These are phyloP conservation scores for Scytalidium sp. DNA, from an alignment of 2,329 filamentous ascomycete species.

Conservation along the genomic window DNA sequence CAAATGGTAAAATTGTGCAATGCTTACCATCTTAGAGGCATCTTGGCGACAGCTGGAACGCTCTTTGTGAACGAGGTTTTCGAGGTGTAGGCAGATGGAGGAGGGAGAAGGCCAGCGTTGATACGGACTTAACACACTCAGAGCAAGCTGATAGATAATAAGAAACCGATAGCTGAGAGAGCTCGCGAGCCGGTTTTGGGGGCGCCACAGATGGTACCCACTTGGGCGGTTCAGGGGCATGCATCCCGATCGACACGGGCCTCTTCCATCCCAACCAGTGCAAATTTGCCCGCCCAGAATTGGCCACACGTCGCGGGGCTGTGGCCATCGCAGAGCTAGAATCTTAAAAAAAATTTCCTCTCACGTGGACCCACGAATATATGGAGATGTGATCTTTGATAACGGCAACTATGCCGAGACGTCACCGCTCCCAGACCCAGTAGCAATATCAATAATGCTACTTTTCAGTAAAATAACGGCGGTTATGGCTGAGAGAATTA, in stretches of 20 bases:
- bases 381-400: too few relatives aligned
- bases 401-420: too few relatives aligned
- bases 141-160: too few relatives aligned
- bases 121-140: neutral
- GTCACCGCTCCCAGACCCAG: too few relatives aligned
- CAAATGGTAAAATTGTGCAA: neutral
- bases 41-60: slow-evolving; percentile 12
- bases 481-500: too few relatives aligned
- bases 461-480: too few relatives aligned
- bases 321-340: too few relatives aligned
- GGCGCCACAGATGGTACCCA: neutral
- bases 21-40: slow-evolving; percentile 29
- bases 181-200: neutral
- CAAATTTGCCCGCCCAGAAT: neutral
- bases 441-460: too few relatives aligned
- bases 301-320: too few relatives aligned
- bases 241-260: neutral
- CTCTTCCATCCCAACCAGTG: neutral
- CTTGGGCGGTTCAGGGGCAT: neutral
- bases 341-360: neutral
- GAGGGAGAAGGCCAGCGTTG: neutral
- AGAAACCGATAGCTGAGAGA: too few relatives aligned
- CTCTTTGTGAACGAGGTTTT: neutral
- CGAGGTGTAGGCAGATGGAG: neutral
- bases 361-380: neutral